A percentile compares a stretch with the other conserved stretches of the same genome.
phyloP scores from a whole-genome alignment of 192 early-diverging fungal species.

The Linderina pennispora region DNA sequence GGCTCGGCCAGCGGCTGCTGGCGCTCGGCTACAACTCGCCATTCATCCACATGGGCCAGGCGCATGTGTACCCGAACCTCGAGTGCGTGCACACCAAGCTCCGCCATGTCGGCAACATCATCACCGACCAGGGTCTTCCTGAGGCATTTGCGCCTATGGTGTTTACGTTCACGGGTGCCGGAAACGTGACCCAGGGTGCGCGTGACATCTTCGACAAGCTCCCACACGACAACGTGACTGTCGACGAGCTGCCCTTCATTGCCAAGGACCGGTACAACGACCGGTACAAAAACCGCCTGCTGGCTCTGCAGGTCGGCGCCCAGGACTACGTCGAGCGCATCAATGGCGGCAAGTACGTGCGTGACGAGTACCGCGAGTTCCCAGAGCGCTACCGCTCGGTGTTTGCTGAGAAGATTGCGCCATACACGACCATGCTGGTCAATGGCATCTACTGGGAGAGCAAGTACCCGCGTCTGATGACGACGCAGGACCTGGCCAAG shows the following conservation, averaged over 20 bases:
- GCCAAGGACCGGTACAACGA: constrained; percentile 53
- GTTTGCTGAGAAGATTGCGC: constrained; percentile 87
- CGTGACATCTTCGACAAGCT: constrained; percentile 85
- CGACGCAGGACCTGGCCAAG: constrained; percentile 69
- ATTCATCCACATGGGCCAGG: constrained; percentile 78
- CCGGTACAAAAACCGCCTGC: constrained; percentile 51
- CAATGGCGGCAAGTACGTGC: constrained; percentile 53
- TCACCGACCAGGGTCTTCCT: constrained; percentile 83
- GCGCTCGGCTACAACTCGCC: constrained; percentile 90
- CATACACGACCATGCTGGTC: constrained; percentile 80
- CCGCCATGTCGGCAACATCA: constrained; percentile 65
- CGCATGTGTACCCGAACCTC: constrained; percentile 66
- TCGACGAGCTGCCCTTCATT: constrained; percentile 57
- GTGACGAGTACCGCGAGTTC: constrained; percentile 66
- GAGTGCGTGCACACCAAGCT: constrained; percentile 56
- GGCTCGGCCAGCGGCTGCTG: constrained; percentile 84
- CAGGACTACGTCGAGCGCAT: constrained; percentile 80
- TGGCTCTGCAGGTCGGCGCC: constrained; percentile 65
- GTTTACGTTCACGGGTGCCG: constrained; percentile 87
- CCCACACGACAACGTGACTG: constrained; percentile 84
- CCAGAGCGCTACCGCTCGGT: constrained; percentile 73
- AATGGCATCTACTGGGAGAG: constrained; percentile 95
- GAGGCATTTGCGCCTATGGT: constrained; percentile 81
- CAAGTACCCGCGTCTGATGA: constrained; percentile 81
- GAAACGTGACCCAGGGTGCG: constrained; percentile 89